Evolutionary conservation across 2,329 filamentous ascomycete species (phyloP), one percentile per base, ranked within the genome.

Genomic region (Xylogone sp.): DNA sequence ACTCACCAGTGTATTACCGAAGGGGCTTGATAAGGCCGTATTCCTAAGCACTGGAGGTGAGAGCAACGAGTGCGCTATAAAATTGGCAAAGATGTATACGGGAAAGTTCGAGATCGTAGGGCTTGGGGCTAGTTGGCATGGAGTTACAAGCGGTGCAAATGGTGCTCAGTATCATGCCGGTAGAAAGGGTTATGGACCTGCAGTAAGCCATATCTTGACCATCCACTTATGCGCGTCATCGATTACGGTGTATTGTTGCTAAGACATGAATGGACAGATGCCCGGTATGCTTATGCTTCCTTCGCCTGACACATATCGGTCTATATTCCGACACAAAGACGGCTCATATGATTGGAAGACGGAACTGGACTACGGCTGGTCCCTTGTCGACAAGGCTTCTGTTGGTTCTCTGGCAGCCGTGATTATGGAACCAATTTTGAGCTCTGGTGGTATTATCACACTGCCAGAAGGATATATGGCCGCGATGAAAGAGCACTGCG

Each of bases 31-130:
- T 53, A 77, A 78, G 54, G 73, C 79, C 1, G 76, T 83, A 60
- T 84, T 84, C 55, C 69, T 83, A 9, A 79, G 70, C 47, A 84
- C 81, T 0, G 81, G 81, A 1, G 74, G 72, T 2, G 80, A 84
- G 61, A 75, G 71, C 43, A 81, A 75, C 53, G 83, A 87, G 56
- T 81, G 81, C 2, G 83, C 83, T 2, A 82, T 87, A 52, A 80
- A 82, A 51, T 73, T 87, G 57, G 83, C 83, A 3, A 87, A 87
- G 58, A 67, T 73, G 9, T 83, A 77, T 59, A 87, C 83, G 0
- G 81, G 82, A 1, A 85, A 83, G 48, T 86, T 82, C 58, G 82
- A 86, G 62, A 75, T 87, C 47, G 79, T 86, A 4, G 83, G 73
- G 0, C 70, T 86, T 48, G 74, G 73, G 0, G 76, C 76, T 0